Evolutionary conservation across 495 filamentous ascomycete genomes (phyloP), one percentile per base, ranked within the genome.

Genomic region (Penicillium atrosanguineum): DNA sequence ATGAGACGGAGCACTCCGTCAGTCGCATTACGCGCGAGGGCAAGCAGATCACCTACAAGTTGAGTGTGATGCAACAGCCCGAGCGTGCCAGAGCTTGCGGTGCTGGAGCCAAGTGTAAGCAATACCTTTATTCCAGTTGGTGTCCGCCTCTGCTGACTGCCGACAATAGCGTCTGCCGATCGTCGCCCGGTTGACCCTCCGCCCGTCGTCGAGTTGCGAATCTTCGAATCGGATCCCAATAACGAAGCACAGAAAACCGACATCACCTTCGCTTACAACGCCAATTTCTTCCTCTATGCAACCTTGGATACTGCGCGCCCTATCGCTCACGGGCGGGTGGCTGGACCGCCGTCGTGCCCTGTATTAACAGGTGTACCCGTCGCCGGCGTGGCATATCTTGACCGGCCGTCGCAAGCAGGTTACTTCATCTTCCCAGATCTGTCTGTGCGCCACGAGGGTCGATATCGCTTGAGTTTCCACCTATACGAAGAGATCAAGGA

Each of bases 361-460:
- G 91, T 97, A 36, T 79, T 98, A 56, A 98, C 95, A 1, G 94
- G 94, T 61, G 91, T 95, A 58, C 91, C 92, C 1, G 94, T 97
- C 7, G 95, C 95, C 38, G 95, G 94, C 38, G 95, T 97, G 79
- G 92, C 93, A 19, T 97, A 97, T 67, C 78, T 98, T 23, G 94
- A 98, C 62, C 90, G 95, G 25, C 94, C 94, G 1, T 78, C 75
- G 19, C 90, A 90, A 39, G 94, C 93, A 42, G 94, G 95, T 48
- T 98, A 97, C 71, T 98, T 98, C 68, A 87, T 98, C 70, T 98
- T 98, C 63, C 94, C 95, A 0, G 94, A 98, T 71, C 77, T 98
- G 36, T 97, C 94, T 1, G 94, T 98, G 45, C 88, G 95, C 47
- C 93, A 97, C 67, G 94, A 98, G 68, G 94, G 94, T 46, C 85